Evolutionary conservation across 31 red algal genomes (phyloP).

Genomic region (Asparagopsis taxiformis): DNA sequence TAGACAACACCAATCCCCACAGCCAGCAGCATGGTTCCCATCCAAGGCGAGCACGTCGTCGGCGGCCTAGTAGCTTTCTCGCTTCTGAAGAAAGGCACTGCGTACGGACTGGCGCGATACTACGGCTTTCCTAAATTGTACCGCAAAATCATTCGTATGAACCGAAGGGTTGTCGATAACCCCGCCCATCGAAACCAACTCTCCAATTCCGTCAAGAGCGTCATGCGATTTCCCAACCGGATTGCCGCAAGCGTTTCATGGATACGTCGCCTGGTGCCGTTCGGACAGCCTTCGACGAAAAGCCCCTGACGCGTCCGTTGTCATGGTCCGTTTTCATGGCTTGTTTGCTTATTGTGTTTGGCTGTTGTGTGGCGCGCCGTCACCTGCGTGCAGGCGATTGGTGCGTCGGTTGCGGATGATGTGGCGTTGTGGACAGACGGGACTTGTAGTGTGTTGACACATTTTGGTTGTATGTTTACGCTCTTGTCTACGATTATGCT

Average conservation of each 20-base stretch:
- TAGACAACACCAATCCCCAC: too few species aligned
- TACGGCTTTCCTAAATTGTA: conserved; percentile 94
- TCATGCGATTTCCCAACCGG: conserved; percentile 50
- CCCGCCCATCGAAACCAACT: conserved; percentile 24
- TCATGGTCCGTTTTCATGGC: too few species aligned
- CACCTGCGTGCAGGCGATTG: too few species aligned
- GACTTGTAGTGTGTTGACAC: too few species aligned
- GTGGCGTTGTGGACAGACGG: too few species aligned
- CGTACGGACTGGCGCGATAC: conserved; percentile 76
- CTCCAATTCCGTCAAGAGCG: conserved; percentile 24
- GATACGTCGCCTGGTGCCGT: not conserved
- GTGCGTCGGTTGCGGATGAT: too few species aligned
- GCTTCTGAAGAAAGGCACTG: conserved; percentile 84
- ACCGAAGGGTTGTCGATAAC: conserved; percentile 24
- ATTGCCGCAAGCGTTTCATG: not conserved
- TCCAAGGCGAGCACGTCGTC: conserved; percentile 54
- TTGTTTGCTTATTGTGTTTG: too few species aligned
- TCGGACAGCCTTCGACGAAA: too few species aligned
- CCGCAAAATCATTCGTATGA: conserved; percentile 73
- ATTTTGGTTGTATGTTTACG: too few species aligned
- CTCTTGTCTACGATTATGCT: too few species aligned
- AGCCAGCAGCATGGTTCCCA: conserved; percentile 2
- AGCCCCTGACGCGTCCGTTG: too few species aligned
- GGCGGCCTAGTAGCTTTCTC: conserved; percentile 76
- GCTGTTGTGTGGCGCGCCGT: too few species aligned